phyloP scores from a whole-genome alignment of 164 flowering plant genomes.

The Vitis riparia region DNA sequence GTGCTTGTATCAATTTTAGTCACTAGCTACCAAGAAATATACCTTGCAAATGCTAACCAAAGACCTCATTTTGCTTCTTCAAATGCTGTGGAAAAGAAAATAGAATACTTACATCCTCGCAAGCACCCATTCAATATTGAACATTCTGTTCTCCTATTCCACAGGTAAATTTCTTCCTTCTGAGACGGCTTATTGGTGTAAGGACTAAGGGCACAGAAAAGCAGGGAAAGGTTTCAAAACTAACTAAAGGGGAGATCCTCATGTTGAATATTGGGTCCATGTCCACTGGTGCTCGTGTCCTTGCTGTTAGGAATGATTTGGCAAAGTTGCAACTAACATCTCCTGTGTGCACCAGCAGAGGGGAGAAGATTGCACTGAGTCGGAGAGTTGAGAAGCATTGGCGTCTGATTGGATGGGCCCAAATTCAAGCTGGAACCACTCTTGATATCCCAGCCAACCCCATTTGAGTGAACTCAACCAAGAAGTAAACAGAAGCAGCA shows the following conservation, averaged over 20 bases:
- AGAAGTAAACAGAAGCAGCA: not conserved
- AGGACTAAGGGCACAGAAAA: conserved; percentile 84
- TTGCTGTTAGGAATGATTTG: conserved; percentile 84
- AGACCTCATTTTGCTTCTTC: too few species aligned
- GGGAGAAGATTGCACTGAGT: conserved; percentile 89
- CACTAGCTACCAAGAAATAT: too few species aligned
- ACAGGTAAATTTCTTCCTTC: conserved; percentile 85
- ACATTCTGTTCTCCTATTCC: not conserved
- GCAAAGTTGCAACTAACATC: conserved; percentile 83
- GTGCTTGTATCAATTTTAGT: too few species aligned
- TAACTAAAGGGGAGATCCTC: conserved; percentile 73
- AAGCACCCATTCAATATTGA: too few species aligned
- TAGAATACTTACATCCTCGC: too few species aligned
- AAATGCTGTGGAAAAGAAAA: too few species aligned
- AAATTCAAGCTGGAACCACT: conserved; percentile 81
- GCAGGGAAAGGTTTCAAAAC: conserved; percentile 79
- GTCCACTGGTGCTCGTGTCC: conserved; percentile 87
- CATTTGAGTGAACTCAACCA: conserved; percentile 23
- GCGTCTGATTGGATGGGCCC: conserved; percentile 93
- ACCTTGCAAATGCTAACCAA: too few species aligned
- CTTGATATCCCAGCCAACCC: conserved; percentile 79
- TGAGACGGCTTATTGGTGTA: conserved; percentile 84
- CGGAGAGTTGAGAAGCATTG: conserved; percentile 65
- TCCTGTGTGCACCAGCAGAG: conserved; percentile 90
- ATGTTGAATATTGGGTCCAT: conserved; percentile 95